Base-by-base conservation (phyloP, 768 basidiomycete species). In the Nevesoporus exiguus region DNA sequence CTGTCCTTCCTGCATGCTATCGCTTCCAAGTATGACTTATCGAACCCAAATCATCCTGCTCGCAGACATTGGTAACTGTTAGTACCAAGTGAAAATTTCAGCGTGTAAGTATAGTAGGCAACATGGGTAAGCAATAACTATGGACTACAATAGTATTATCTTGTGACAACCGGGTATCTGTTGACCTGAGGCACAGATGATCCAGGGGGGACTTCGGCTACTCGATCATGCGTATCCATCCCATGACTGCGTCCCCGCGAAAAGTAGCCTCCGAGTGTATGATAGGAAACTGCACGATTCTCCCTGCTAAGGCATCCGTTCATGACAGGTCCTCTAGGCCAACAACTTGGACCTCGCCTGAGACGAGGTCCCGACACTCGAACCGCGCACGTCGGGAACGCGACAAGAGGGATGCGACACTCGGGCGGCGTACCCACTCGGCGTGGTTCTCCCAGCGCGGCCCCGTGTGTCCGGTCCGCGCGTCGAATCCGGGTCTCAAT, bases 361-460 rank as follows among this genome's bases (percentile, higher is more conserved):
- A 49, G 36, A 9, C 31, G 31, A 43, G 25, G 30, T 63, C 47
- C 39, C 54, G 47, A 48, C 51, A 47, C 44, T 54, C 55, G 31
- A 55, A 34, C 42, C 39, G 49, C 14, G n/a, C 37, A 24, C n/a
- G 39, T 25, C 36, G 49, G 6, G 63, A 61, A 27, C 60, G 63
- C 10, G 59, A 43, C 47, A 65, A 48, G 31, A 64, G 49, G 0
- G 60, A 37, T 10, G 34, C 21, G 4, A 65, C 46, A 24, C 59
- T 56, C 33, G 54, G 45, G 22, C 44, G 57, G 24, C 42, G 37
- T n/a, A 61, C 33, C 65, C 66, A 68, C 14, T 33, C 41, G 1
- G 22, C 19, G 33, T 54, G 40, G 9, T 58, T 49, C 34, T 31
- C 54, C 53, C 46, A 57, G 7, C 39, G 19, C 9, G 41, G 49